Evolutionary conservation across 2,329 filamentous ascomycete genomes (phyloP).

Genomic region (Blastomyces percursus): DNA sequence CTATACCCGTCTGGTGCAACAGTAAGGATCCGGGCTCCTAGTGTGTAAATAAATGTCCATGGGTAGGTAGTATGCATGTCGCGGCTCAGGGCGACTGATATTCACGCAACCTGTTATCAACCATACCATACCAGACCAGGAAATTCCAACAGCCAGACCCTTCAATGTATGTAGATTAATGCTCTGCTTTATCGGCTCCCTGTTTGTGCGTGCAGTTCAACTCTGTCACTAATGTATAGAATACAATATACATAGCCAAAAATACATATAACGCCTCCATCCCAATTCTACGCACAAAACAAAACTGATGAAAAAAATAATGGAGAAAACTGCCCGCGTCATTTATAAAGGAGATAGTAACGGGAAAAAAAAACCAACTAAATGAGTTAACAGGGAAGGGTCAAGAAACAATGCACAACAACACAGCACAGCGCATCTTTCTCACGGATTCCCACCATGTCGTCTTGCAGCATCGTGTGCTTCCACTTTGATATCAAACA

Average conservation of each 20-base stretch:
- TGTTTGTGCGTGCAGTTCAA: not conserved
- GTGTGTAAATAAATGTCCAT: not conserved
- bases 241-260: not conserved
- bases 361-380: not conserved
- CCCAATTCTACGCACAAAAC: not conserved
- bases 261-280: not conserved
- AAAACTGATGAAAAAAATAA: not conserved
- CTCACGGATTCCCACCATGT: conserved; percentile 12
- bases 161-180: not conserved
- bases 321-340: not conserved
- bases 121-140: not conserved
- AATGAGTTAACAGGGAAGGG: not conserved
- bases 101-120: too few relatives aligned
- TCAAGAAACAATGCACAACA: not conserved
- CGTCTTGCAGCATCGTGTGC: conserved; percentile 60
- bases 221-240: not conserved
- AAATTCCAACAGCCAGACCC: not conserved
- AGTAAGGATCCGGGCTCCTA: not conserved
- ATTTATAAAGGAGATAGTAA: not conserved
- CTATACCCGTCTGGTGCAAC: not conserved
- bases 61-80: not conserved
- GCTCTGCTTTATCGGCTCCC: not conserved
- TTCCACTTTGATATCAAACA: conserved; percentile 67
- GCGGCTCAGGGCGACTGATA: not conserved
- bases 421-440: not conserved